Evolutionary conservation across 768 basidiomycete species (phyloP), one percentile per base, ranked within the genome.

Genomic region (Tulasnella sp.): DNA sequence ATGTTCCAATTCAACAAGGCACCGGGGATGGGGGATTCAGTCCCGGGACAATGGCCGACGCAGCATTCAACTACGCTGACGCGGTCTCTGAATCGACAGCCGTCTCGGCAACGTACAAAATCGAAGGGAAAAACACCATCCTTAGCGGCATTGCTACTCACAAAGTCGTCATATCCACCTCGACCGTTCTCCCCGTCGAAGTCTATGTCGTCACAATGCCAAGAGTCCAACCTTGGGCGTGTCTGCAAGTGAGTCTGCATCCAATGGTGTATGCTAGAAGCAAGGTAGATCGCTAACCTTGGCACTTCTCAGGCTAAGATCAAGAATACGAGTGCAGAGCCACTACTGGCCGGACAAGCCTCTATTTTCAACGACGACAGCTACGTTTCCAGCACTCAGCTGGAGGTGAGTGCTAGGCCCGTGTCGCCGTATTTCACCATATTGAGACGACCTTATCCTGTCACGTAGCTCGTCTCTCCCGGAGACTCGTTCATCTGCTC

Each of bases 291-390:
- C 5, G 51, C n/a, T 51, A 51, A 48, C 11, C 23, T 77, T 20
- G 6, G 67, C 15, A 70, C 79, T 75, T 81, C n/a, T 13, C 72
- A 88, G 86, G 88, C 86, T 78, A 82, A 84, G 78, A 87, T 91
- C 74, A 87, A 87, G 82, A 91, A 91, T 80, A 88, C 85, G 67
- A 89, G 88, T 81, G 88, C 89, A 74, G 89, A 89, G 80, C 84
- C 87, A 37, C 83, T 91, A 39, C 86, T 91, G 2, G 84, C 88
- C 10, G 90, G 90, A 0, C 84, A 85, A 0, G 87, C 89, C 51
- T 86, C 83, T 77, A 87, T 91, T 35, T 89, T 90, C 81, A 81
- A 90, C 77, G 87, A 91, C 80, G 88, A 89, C 77, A 85, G 87
- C 89, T n/a, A 87, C 86, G 82, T 88, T 89, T 0, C 83, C 82